phyloP scores from a whole-genome alignment of 148 eudicot genomes.

The Arbutus unedo region DNA sequence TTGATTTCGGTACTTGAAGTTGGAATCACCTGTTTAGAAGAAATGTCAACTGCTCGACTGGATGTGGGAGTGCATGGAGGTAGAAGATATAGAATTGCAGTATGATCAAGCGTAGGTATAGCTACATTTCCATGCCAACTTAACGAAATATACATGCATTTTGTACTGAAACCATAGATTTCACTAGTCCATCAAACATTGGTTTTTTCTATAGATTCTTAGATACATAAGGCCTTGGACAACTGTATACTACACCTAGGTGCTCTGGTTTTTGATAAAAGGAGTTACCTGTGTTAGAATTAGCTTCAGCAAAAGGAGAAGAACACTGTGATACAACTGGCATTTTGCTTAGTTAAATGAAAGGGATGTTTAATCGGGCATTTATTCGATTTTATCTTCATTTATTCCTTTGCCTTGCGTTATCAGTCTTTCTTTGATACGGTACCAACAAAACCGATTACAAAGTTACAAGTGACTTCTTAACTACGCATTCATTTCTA shows the following conservation, averaged over 20 bases:
- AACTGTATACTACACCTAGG: background rate
- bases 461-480: background rate
- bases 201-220: background rate
- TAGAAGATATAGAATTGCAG: too few relatives aligned
- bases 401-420: background rate
- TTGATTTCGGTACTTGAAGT: too few relatives aligned
- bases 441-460: background rate
- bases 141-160: background rate
- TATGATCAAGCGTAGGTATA: too few relatives aligned
- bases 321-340: background rate
- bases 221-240: background rate
- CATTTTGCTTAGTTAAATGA: background rate
- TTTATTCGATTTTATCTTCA: background rate
- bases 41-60: too few relatives aligned
- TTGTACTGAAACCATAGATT: too few relatives aligned
- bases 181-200: background rate
- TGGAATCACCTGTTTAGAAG: too few relatives aligned
- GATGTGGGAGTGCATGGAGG: too few relatives aligned
- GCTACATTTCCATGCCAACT: background rate
- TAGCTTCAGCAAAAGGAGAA: background rate
- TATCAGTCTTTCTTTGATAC: background rate
- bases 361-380: background rate
- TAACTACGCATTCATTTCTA: background rate
- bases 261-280: background rate
- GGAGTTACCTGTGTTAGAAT: background rate